Base-by-base conservation (phyloP, 331 rosid genomes). In the Stylosanthes scabra region DNA sequence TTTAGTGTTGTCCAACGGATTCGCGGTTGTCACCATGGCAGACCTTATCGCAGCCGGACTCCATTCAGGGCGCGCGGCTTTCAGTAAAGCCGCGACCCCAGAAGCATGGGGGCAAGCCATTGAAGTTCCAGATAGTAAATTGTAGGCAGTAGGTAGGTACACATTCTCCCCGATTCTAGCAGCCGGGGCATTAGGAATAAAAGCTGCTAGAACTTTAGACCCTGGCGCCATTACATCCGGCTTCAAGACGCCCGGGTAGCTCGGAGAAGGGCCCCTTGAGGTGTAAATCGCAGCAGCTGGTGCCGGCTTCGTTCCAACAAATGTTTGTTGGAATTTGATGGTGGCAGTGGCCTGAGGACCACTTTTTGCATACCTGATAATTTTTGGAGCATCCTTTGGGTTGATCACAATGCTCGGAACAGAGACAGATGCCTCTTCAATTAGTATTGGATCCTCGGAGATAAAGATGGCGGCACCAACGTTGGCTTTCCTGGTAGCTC, bases 91-190 rank as follows among this genome's bases (percentile, higher is more conserved):
- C 7, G 57, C 96, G 1, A 85, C 75, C 1, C 90, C 92, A 1
- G 92, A 83, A 7, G 39, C 88, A 60, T 85, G 92, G 42, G 96
- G 90, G 15, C 83, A 80, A 1, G 92, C 69, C 90, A 85, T 85
- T 15, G 96, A 87, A 9, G 96, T 89, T 14, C 92, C 89, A 1
- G 90, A 73, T 2, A 87, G 7, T 4, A 90, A 2, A 34, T 47
- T 70, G 77, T 70, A 86, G 3, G 59, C 70, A 16, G 63, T 84
- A 2, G 81, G 10, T 2, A 86, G 20, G 12, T 15, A 4, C 15
- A 83, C 78, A n/a, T 76, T 84, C 31, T 56, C 44, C 7, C 82
- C 79, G 16, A 81, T 76, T 49, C 2, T 59, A 34, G 75, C 85
- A 0, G 75, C 11, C 15, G 62, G 0, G 44, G 0, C 4, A 6